phyloP scores from a whole-genome alignment of 306 rosid genomes.

The Amphicarpaea edgeworthii region DNA sequence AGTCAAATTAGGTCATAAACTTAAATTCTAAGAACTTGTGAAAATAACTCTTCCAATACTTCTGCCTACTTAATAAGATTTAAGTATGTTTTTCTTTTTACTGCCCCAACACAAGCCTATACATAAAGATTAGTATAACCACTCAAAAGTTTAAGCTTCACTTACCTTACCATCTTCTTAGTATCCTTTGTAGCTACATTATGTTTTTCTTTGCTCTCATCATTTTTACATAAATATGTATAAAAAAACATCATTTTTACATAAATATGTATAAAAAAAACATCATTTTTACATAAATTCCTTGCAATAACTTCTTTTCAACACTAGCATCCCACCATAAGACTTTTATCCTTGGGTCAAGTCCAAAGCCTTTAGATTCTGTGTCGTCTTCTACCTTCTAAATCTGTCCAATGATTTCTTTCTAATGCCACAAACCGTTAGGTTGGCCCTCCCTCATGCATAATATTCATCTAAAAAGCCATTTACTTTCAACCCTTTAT shows the following conservation, averaged over 20 bases:
- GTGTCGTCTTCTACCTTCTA: neutral
- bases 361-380: neutral
- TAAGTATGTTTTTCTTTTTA: neutral
- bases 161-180: neutral
- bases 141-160: neutral
- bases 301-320: neutral
- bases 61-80: no score
- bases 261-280: no score
- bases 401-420: neutral
- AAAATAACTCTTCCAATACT: neutral
- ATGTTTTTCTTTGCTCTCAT: neutral
- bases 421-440: neutral
- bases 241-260: neutral
- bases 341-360: neutral
- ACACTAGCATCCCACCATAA: neutral
- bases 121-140: neutral
- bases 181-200: neutral
- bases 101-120: neutral
- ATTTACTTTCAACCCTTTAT: slow-evolving; percentile 1
- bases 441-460: neutral
- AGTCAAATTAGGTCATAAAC: no score
- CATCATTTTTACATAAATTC: neutral
- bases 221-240: no score
- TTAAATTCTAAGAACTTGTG: neutral
- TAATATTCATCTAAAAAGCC: neutral